Percentiles rank a stretch among this genome's conserved stretches.
phyloP scores from a whole-genome alignment of 805 yeast genomes.

The Metschnikowia borealis region DNA sequence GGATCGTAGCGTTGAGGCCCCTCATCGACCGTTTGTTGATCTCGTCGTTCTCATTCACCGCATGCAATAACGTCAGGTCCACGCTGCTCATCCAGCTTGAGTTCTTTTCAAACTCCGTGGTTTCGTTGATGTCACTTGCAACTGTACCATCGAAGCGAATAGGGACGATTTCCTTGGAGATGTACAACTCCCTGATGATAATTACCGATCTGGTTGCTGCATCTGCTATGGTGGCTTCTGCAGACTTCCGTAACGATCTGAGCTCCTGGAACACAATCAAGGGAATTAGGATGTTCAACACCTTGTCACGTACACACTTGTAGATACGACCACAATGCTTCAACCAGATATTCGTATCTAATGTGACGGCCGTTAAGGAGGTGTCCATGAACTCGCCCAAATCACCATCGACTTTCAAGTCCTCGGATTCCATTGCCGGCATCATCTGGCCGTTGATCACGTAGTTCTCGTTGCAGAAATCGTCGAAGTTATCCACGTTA shows the following conservation, averaged over 20 bases:
- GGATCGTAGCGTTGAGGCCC: slow-evolving; percentile 24
- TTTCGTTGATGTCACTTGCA: slow-evolving; percentile 66
- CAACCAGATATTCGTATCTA: slow-evolving; percentile 79
- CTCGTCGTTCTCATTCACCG: slow-evolving; percentile 41
- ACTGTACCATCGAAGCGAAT: slow-evolving; percentile 66
- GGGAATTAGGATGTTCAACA: slow-evolving; percentile 62
- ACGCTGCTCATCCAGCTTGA: slow-evolving; percentile 69
- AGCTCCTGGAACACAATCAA: slow-evolving; percentile 75
- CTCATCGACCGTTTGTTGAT: slow-evolving; percentile 37
- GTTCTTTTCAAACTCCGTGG: slow-evolving; percentile 69
- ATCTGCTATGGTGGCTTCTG: slow-evolving; percentile 70
- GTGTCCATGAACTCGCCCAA: slow-evolving; percentile 57
- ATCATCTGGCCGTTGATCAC: slow-evolving; percentile 21
- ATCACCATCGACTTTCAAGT: slow-evolving; percentile 39
- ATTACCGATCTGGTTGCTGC: slow-evolving; percentile 80
- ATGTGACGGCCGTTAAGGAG: slow-evolving; percentile 51
- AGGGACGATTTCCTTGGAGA: slow-evolving; percentile 53
- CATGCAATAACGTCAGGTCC: slow-evolving; percentile 62
- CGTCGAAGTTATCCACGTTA: slow-evolving; percentile 16
- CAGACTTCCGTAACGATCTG: slow-evolving; percentile 63
- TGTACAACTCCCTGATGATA: slow-evolving; percentile 61
- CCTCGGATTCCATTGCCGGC: slow-evolving; percentile 12
- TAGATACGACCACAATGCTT: slow-evolving; percentile 75
- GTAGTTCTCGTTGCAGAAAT: slow-evolving; percentile 21
- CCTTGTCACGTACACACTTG: slow-evolving; percentile 59